phyloP scores from a whole-genome alignment of 2,329 filamentous ascomycete genomes.

The Epicoccum sorghinum region DNA sequence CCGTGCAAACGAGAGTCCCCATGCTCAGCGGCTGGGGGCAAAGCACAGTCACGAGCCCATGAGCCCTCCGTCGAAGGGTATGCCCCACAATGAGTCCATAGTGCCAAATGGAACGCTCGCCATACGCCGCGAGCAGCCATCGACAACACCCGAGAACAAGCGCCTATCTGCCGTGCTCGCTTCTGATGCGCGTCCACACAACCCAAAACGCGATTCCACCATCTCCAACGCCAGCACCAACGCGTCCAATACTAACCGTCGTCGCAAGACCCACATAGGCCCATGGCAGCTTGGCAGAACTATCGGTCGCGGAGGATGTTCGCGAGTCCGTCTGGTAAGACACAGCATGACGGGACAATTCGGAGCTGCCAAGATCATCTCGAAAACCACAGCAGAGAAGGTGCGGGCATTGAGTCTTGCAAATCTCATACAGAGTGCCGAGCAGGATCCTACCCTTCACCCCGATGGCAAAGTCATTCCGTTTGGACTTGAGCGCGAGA shows the following conservation, averaged over 20 bases:
- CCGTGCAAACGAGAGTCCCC: constrained; percentile 39
- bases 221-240: constrained; percentile 63
- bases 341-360: constrained; percentile 79
- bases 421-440: constrained; percentile 77
- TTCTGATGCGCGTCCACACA: constrained; percentile 56
- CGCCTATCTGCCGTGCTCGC: constrained; percentile 59
- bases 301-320: constrained; percentile 87
- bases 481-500: constrained; percentile 88
- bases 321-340: constrained; percentile 82
- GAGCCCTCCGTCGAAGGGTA: constrained; percentile 26
- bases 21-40: constrained; percentile 24
- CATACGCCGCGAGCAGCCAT: constrained; percentile 43
- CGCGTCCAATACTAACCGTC: constrained; percentile 56
- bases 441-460: constrained; percentile 58
- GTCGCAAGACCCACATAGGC: constrained; percentile 77
- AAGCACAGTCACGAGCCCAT: constrained; percentile 25
- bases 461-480: constrained; percentile 74
- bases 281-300: constrained; percentile 93
- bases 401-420: constrained; percentile 86
- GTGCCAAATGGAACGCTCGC: constrained; percentile 52
- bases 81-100: constrained; percentile 54
- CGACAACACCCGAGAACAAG: constrained; percentile 55
- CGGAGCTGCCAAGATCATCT: constrained; percentile 95
- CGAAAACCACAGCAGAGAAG: constrained; percentile 76
- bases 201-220: constrained; percentile 55